Conservation (phyloP, 2,329 filamentous ascomycete species). For the Tolypocladium inflatum region DNA sequence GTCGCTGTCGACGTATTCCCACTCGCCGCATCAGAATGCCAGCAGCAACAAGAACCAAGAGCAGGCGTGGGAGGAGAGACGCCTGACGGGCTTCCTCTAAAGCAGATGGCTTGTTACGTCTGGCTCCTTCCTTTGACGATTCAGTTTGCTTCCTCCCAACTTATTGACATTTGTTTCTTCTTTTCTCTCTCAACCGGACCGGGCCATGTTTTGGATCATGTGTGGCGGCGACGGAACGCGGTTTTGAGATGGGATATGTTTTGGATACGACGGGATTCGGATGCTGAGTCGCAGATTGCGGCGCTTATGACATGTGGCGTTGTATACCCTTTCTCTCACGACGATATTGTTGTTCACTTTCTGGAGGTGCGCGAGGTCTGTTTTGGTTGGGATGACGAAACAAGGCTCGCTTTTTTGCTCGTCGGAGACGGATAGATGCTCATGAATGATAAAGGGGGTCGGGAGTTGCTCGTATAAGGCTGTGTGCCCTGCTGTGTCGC, state of each 20-base stretch:
- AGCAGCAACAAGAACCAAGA: slow-evolving; percentile 6
- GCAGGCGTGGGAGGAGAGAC: slow-evolving; percentile 14
- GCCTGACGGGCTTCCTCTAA: slow-evolving; percentile 9
- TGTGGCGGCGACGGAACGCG: neutral
- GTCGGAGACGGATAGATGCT: neutral
- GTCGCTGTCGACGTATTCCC: slow-evolving; percentile 22
- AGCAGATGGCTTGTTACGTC: neutral
- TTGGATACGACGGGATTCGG: neutral
- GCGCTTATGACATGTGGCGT: neutral
- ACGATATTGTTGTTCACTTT: neutral
- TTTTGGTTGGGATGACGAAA: neutral
- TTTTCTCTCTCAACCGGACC: neutral
- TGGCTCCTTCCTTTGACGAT: neutral
- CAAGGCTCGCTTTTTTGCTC: neutral
- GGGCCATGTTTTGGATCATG: neutral
- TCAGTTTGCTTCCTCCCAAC: neutral
- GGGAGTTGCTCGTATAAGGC: neutral
- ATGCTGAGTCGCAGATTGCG: neutral
- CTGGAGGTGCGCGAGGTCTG: neutral
- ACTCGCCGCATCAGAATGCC: slow-evolving; percentile 21
- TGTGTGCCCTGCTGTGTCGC: neutral
- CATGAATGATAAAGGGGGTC: neutral
- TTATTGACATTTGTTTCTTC: neutral
- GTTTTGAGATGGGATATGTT: neutral
- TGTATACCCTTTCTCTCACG: neutral